Evolutionary conservation across 257 asterid genomes (phyloP).

Genomic region (Ajuga chamaepitys): DNA sequence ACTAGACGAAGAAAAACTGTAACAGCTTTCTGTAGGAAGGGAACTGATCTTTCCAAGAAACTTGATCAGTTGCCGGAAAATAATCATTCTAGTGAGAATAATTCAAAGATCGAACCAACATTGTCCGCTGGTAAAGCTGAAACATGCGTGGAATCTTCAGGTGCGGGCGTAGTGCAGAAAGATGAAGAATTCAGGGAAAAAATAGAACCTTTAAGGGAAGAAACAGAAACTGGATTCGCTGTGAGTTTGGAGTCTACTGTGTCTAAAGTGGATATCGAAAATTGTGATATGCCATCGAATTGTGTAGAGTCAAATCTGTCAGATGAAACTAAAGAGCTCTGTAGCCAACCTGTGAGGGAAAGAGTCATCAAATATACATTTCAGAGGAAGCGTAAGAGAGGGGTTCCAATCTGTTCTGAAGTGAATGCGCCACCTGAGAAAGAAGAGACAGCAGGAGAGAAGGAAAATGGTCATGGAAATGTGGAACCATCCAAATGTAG

Average conservation of each 20-base stretch:
- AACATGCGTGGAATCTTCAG: conserved; percentile 20
- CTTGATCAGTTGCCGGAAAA: conserved; percentile 9
- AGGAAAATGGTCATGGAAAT: conserved; percentile 9
- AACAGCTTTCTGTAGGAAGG: conserved; percentile 15
- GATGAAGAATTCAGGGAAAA: conserved; percentile 20
- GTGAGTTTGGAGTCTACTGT: conserved; percentile 20
- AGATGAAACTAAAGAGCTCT: conserved; percentile 13
- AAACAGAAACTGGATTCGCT: conserved; percentile 24
- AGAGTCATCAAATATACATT: conserved; percentile 64
- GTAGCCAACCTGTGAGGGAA: conserved; percentile 27
- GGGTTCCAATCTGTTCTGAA: conserved; percentile 24
- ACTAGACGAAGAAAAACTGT: conserved; percentile 25
- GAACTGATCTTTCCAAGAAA: conserved; percentile 19
- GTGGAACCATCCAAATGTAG: conserved; percentile 30
- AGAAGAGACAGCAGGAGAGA: conserved; percentile 23
- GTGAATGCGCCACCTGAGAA: conserved; percentile 24
- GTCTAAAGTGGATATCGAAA: conserved; percentile 26
- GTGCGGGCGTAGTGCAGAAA: conserved; percentile 3
- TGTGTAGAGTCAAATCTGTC: conserved; percentile 14
- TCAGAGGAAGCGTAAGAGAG: conserved; percentile 77
- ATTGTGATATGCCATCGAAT: not conserved
- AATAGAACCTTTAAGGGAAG: conserved; percentile 19
- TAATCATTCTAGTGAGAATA: conserved; percentile 12
- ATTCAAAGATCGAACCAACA: conserved; percentile 9
- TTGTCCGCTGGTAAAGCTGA: conserved; percentile 22